Evolutionary conservation across 1,284 basidiomycete genomes (phyloP), one percentile per base, ranked within the genome.

Genomic region (Moniliella sp.): DNA sequence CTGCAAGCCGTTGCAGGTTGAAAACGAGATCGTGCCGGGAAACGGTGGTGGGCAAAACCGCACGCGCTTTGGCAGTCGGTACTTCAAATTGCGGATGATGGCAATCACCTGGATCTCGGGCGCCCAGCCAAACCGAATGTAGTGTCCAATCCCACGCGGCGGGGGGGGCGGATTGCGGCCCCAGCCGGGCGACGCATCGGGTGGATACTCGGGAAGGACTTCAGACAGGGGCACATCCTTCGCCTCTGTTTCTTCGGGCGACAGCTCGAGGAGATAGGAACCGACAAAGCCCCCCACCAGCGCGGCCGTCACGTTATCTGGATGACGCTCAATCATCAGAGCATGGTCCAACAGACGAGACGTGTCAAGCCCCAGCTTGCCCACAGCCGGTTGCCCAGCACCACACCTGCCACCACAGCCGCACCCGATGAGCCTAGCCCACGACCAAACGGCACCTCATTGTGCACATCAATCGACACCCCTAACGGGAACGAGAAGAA

Each of bases 201-300:
- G 69, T 5, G 91, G 91, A 61, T 82, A 94, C 64, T 94, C 91
- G 0, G 88, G 91, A 15, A 99, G 66, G 12, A 99, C 88, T 61
- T 99, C 91, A 30, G 80, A 80, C 25, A 99, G 69, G 1, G 91
- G 91, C 2, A 97, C 83, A 42, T 75, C 76, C 0, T 82, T 77
- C 19, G 74, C 71, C 51, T 81, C 79, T 7, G 45, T 45, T 7
- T 50, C 57, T 23, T 54, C 40, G 8, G 46, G 19, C 51, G 57
- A 23, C 57, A 97, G 70, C 60, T 94, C 88, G 37, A 77, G 72
- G 35, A 97, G 70, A 66, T 97, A 99, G 4, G 78, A 81, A 7
- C 88, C 91, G n/a, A 97, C 82, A 60, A 99, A 97, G 0, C 91
- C 91, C 25, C 91, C 91, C 18, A 94, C 71, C 19, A 99, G 72